Evolutionary conservation across 345 rosid species (phyloP), one percentile per base, ranked within the genome.

Genomic region (Syzygium aromaticum): DNA sequence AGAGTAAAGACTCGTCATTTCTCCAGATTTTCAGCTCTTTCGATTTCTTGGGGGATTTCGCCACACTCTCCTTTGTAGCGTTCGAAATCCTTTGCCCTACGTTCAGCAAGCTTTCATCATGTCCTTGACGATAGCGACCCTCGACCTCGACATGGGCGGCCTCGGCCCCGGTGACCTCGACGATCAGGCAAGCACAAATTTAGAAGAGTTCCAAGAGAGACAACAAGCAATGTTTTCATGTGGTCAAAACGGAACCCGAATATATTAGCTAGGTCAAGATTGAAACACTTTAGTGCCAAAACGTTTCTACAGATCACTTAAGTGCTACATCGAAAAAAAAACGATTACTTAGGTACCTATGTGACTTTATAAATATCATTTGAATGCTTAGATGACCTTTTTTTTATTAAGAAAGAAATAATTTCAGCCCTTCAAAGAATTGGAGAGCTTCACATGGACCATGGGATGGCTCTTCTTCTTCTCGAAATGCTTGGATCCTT

Each of bases 101-200:
- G 5, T 56, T 40, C 0, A 56, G 1, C n/a, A 56, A 2, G 5
- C 2, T 56, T 23, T 56, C 25, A 12, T 56, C 25, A 22, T 56
- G 61, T 0, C 0, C n/a, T 23, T 56, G 6, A 56, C 25, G 0
- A 0, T 0, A 1, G n/a, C 0, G 2, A 56, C 67, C 8, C 8
- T 0, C 8, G 1, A 57, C 64, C 3, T 56, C 13, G 6, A 56
- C 61, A 1, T 56, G 25, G 13, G 61, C 12, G 11, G 27, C 64
- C 64, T 27, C 1, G 0, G n/a, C 64, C 33, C 13, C 0, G 10
- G 1, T 6, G 38, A 63, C 38, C 33, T n/a, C 0, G 10, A 1
- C 12, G 73, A 63, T 19, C 4, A n/a, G 2, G 10, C 5, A 2
- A 63, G 38, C 30, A 63, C 14, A 14, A 19, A 63, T 63, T 1